Percentiles rank a stretch among this genome's conserved stretches.
Evolutionary conservation across 768 basidiomycete genomes (phyloP).

Genomic region (Leccinellum albellum): DNA sequence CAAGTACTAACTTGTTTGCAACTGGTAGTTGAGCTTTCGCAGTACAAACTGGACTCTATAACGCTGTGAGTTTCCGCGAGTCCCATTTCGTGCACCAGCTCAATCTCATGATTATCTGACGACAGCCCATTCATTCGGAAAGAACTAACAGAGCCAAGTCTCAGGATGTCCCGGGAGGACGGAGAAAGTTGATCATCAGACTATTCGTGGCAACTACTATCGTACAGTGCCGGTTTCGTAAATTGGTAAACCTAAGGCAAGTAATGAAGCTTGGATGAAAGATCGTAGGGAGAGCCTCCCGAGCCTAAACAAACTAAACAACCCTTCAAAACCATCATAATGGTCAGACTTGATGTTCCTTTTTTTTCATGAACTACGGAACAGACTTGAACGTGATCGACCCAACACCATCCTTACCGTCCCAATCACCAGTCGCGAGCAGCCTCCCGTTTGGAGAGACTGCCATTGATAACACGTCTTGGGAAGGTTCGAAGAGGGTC

Average conservation of each 20-base stretch:
- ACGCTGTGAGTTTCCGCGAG: not conserved
- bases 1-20: not conserved
- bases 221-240: not conserved
- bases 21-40: not conserved
- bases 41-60: not conserved
- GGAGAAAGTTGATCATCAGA: not conserved
- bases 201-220: not conserved
- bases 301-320: not conserved
- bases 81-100: not conserved
- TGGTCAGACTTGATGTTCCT: not conserved
- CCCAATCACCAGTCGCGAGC: constrained; percentile 3
- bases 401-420: constrained; percentile 3
- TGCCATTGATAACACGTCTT: constrained; percentile 9
- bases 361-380: not conserved
- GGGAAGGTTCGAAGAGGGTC: not conserved
- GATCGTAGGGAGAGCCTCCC: no score
- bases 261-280: not conserved
- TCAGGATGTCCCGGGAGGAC: not conserved
- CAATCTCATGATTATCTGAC: no score
- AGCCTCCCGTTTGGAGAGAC: not conserved
- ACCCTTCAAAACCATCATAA: not conserved
- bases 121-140: not conserved
- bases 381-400: not conserved
- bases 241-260: not conserved
- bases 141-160: not conserved